These are phyloP conservation scores for Glutinoglossum americanum DNA, from an alignment of 495 filamentous ascomycete species.

Conservation along the genomic window DNA sequence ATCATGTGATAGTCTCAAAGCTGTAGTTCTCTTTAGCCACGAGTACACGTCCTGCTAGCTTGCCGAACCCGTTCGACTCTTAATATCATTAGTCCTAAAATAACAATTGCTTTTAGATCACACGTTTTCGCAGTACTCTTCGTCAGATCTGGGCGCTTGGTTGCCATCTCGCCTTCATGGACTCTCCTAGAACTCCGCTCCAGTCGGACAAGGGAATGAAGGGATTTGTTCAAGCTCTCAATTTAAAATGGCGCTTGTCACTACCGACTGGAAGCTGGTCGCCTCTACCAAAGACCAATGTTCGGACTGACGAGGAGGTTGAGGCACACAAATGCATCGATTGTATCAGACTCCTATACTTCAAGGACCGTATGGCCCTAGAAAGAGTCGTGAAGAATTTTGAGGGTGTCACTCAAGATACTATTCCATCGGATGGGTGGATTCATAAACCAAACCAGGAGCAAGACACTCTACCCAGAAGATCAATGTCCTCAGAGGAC, in stretches of 20 bases:
- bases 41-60: not conserved
- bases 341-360: constrained; percentile 5
- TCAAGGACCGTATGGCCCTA: not conserved
- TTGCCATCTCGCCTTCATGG: not conserved
- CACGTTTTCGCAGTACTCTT: not conserved
- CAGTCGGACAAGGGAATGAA: not conserved
- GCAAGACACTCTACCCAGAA: not conserved
- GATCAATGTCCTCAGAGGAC: not conserved
- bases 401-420: not conserved
- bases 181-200: not conserved
- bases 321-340: not conserved
- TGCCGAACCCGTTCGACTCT: not conserved
- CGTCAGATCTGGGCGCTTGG: not conserved
- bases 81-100: not conserved
- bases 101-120: not conserved
- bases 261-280: not conserved
- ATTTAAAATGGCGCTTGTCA: not conserved
- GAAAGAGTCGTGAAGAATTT: not conserved
- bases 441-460: constrained; percentile 6
- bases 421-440: not conserved
- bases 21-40: not conserved
- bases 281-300: not conserved
- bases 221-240: not conserved
- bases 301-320: not conserved
- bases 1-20: not conserved